Evolutionary conservation across 139 green algal species (phyloP).

Genomic region (Closterium sp.): DNA sequence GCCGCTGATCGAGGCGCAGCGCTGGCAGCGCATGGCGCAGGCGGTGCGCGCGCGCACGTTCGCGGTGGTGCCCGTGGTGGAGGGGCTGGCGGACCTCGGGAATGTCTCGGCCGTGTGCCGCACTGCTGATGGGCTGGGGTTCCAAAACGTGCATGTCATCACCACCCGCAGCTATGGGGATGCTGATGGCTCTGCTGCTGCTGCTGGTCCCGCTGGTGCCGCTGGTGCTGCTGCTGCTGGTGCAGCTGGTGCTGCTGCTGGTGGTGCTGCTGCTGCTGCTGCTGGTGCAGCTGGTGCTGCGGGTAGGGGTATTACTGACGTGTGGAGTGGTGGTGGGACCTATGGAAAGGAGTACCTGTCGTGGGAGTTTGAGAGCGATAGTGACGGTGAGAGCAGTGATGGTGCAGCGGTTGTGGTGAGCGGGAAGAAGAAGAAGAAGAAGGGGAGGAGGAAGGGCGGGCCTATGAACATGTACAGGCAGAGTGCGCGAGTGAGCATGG

Average conservation of each 20-base stretch:
- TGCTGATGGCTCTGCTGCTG: not conserved
- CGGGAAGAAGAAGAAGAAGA: not conserved
- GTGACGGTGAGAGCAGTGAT: not conserved
- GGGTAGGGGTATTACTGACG: no score
- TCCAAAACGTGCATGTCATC: conserved; percentile 36
- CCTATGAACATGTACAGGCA: conserved; percentile 29
- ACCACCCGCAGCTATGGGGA: not conserved
- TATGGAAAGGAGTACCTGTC: no score
- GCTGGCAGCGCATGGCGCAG: conserved; percentile 17
- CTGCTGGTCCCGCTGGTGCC: no score
- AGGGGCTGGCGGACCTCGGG: conserved; percentile 46
- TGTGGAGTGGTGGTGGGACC: no score
- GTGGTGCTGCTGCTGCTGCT: no score
- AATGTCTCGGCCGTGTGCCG: conserved; percentile 50
- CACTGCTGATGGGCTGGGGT: conserved; percentile 49
- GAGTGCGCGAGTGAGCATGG: conserved; percentile 43
- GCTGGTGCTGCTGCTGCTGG: no score
- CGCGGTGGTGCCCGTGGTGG: conserved; percentile 44
- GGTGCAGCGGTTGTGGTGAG: not conserved
- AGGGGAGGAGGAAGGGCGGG: not conserved
- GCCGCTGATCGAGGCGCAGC: conserved; percentile 45
- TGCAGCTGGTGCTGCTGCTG: no score
- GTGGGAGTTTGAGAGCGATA: not conserved
- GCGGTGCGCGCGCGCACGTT: conserved; percentile 31
- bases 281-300: no score